Percentiles rank a stretch among this genome's conserved stretches.
These are phyloP conservation scores for Podila epigama DNA, from an alignment of 192 early-diverging fungal species.

Conservation along the genomic window DNA sequence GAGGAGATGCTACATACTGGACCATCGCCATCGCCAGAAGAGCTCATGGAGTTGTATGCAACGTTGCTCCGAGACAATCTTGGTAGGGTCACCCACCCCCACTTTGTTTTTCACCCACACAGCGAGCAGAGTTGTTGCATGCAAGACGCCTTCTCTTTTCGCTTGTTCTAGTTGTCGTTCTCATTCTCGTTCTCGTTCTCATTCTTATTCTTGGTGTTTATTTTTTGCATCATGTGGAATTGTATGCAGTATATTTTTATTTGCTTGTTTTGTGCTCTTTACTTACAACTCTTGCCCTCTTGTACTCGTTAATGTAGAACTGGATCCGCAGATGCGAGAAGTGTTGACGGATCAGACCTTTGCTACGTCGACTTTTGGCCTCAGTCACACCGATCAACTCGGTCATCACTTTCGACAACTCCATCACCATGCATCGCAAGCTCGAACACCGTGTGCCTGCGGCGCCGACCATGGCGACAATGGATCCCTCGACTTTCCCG, in stretches of 20 bases:
- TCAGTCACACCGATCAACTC: conserved; percentile 17
- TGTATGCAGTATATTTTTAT: not conserved
- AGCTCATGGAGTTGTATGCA: conserved; percentile 49
- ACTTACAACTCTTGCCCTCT: no score
- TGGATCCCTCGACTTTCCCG: conserved; percentile 27
- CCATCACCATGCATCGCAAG: conserved; percentile 12
- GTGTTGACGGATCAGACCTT: conserved; percentile 46
- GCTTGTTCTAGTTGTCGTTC: no score
- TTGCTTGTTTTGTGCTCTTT: not conserved
- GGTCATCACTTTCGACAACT: conserved; percentile 28
- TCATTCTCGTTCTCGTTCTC: no score
- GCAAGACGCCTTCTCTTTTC: no score
- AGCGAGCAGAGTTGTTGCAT: not conserved
- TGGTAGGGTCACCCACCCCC: conserved; percentile 17
- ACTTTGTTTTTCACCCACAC: not conserved
- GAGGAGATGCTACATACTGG: conserved; percentile 40
- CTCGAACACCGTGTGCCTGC: conserved; percentile 20
- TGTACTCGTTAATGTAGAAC: conserved; percentile 16
- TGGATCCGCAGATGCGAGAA: conserved; percentile 44
- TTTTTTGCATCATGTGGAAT: not conserved
- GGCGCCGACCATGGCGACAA: conserved; percentile 36
- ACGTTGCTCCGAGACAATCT: conserved; percentile 40
- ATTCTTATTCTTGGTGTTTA: not conserved
- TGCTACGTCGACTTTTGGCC: conserved; percentile 22
- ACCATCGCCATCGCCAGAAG: conserved; percentile 37